Percentiles rank a stretch among this genome's conserved stretches.
Evolutionary conservation across 176 grass and related monocot genomes (phyloP).

Genomic region (Triticum aestivum): DNA sequence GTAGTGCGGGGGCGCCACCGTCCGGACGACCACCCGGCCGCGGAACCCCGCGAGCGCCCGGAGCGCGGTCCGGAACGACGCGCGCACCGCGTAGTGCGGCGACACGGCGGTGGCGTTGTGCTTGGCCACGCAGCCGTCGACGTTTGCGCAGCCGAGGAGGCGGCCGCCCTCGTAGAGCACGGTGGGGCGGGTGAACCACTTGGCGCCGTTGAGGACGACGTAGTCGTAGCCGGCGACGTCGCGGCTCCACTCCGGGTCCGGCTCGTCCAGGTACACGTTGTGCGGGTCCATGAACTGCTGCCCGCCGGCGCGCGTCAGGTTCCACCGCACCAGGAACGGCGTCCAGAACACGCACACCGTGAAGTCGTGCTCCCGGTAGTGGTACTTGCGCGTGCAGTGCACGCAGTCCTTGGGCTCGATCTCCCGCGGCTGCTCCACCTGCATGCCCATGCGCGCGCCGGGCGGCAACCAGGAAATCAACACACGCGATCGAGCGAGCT

Average conservation of each 20-base stretch:
- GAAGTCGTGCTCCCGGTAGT: constrained; percentile 45
- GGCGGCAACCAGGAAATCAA: no score
- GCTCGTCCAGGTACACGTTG: constrained; percentile 72
- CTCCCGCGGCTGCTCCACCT: constrained; percentile 42
- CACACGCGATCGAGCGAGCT: no score
- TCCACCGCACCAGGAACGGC: constrained; percentile 59
- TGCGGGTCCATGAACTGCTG: constrained; percentile 59
- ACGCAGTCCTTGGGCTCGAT: constrained; percentile 36
- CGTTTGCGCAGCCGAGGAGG: constrained; percentile 49
- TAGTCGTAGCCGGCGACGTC: constrained; percentile 47
- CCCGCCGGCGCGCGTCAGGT: constrained; percentile 33
- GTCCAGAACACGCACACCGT: constrained; percentile 58
- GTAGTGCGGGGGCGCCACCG: constrained; percentile 60
- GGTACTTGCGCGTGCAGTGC: constrained; percentile 56
- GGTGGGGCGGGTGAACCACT: constrained; percentile 59
- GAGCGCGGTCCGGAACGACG: constrained; percentile 44
- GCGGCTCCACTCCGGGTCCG: constrained; percentile 45
- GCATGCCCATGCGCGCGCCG: background rate
- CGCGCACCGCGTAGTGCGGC: constrained; percentile 18
- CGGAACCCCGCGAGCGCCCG: constrained; percentile 39
- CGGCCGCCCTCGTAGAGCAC: constrained; percentile 40
- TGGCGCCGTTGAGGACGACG: constrained; percentile 59
- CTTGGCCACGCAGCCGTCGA: background rate
- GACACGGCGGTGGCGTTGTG: background rate
- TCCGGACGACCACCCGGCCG: constrained; percentile 39